phyloP scores from a whole-genome alignment of 805 yeast species.

The Scheffersomyces coipomensis region DNA sequence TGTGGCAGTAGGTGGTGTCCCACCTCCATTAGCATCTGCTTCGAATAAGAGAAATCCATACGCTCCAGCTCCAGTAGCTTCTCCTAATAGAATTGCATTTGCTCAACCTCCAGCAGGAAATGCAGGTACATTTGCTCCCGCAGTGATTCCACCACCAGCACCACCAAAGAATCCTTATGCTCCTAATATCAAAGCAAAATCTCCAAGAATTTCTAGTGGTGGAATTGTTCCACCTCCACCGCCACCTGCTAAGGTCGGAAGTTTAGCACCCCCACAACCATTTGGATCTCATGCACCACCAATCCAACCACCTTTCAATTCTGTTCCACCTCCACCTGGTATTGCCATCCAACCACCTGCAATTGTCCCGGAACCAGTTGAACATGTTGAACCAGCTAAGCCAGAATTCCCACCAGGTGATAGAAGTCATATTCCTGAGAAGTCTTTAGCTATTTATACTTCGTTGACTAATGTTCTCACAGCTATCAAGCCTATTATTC shows the following conservation, averaged over 20 bases:
- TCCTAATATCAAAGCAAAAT: conserved; percentile 15
- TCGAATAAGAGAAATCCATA: conserved; percentile 8
- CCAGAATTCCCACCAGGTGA: conserved; percentile 59
- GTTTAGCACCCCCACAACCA: neutral
- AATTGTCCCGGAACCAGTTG: conserved; percentile 27
- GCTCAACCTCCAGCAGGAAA: conserved; percentile 14
- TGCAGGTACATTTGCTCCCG: conserved; percentile 2
- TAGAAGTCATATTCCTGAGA: conserved; percentile 62
- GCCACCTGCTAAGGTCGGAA: conserved; percentile 6
- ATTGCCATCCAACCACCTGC: conserved; percentile 9
- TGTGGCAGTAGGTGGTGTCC: conserved; percentile 8
- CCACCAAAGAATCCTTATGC: conserved; percentile 34
- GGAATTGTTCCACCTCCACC: conserved; percentile 20
- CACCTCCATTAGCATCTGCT: conserved; percentile 10
- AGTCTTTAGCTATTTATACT: conserved; percentile 57
- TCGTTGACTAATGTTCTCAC: conserved; percentile 54
- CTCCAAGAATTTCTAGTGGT: conserved; percentile 15
- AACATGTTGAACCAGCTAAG: conserved; percentile 13
- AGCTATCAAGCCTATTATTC: conserved; percentile 68
- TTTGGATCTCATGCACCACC: neutral
- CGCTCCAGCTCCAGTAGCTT: conserved; percentile 10
- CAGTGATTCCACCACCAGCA: conserved; percentile 17
- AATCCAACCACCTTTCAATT: conserved; percentile 6
- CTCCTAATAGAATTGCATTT: conserved; percentile 15
- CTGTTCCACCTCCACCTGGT: conserved; percentile 10